phyloP scores from a whole-genome alignment of 805 yeast genomes.

The Myxozyma nipponensis region DNA sequence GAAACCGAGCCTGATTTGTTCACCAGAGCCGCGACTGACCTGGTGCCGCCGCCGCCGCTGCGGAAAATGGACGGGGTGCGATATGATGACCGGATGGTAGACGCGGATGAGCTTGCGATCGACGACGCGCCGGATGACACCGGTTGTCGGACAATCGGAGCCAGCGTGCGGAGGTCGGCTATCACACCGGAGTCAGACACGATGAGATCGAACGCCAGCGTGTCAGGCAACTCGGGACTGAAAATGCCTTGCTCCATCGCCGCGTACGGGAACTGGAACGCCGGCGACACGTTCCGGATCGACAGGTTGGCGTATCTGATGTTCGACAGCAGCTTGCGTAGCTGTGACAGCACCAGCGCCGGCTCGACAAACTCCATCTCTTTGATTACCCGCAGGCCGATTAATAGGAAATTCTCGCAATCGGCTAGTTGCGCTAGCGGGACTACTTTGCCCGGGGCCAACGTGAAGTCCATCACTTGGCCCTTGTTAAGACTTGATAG shows the following conservation, averaged over 20 bases:
- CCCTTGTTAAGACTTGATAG: constrained; percentile 23
- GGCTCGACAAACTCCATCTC: constrained; percentile 29
- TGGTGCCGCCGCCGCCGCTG: neutral
- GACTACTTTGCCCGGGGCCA: constrained; percentile 16
- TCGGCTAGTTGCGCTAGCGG: constrained; percentile 23
- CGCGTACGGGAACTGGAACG: constrained; percentile 23
- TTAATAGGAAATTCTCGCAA: constrained; percentile 19
- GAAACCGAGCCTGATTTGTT: constrained; percentile 1
- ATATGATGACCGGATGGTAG: constrained; percentile 1
- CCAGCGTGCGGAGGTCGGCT: constrained; percentile 26
- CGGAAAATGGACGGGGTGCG: constrained; percentile 3
- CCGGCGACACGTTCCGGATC: constrained; percentile 22
- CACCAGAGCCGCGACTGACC: constrained; percentile 4
- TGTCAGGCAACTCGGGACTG: constrained; percentile 15
- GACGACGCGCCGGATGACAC: constrained; percentile 5
- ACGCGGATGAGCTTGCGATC: constrained; percentile 6
- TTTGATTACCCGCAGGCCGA: constrained; percentile 15
- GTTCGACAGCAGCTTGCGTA: constrained; percentile 21
- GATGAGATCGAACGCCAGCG: constrained; percentile 16
- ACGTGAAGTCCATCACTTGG: constrained; percentile 7
- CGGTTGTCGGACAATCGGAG: constrained; percentile 7
- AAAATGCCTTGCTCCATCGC: constrained; percentile 17
- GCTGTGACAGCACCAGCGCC: constrained; percentile 23
- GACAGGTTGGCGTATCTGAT: constrained; percentile 26
- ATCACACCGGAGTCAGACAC: constrained; percentile 26